These are phyloP conservation scores for Pseudoturritis turrita DNA, from an alignment of 345 rosid species.

Conservation along the genomic window DNA sequence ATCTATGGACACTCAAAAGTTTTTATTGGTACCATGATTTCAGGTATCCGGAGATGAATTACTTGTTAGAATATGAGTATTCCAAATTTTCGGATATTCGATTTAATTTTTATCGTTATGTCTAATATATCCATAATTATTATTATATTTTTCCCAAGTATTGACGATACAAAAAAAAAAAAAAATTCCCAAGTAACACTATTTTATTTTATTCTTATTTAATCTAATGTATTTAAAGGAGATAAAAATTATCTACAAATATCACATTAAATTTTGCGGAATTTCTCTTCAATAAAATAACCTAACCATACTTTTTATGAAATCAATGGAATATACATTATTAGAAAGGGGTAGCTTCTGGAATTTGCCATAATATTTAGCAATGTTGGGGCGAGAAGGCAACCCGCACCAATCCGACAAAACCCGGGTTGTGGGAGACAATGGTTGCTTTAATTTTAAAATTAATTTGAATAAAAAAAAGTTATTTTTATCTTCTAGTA, in stretches of 20 bases:
- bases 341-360: neutral
- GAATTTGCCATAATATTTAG: neutral
- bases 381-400: conserved; percentile 10
- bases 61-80: neutral
- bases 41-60: too few species aligned
- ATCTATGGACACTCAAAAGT: neutral
- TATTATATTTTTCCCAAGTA: neutral
- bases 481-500: neutral
- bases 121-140: neutral
- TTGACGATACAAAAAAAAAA: too few species aligned
- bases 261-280: too few species aligned
- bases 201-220: too few species aligned
- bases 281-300: too few species aligned
- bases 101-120: too few species aligned
- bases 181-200: neutral
- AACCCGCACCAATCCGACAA: conserved; percentile 42
- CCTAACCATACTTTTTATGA: neutral
- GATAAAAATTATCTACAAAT: neutral
- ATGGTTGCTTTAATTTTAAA: neutral
- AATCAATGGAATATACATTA: neutral
- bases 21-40: neutral
- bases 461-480: neutral
- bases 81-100: neutral
- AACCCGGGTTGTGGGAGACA: conserved; percentile 33
- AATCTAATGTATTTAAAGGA: neutral